Evolutionary conservation across 2,329 filamentous ascomycete genomes (phyloP).

Genomic region (Colletotrichum lini): DNA sequence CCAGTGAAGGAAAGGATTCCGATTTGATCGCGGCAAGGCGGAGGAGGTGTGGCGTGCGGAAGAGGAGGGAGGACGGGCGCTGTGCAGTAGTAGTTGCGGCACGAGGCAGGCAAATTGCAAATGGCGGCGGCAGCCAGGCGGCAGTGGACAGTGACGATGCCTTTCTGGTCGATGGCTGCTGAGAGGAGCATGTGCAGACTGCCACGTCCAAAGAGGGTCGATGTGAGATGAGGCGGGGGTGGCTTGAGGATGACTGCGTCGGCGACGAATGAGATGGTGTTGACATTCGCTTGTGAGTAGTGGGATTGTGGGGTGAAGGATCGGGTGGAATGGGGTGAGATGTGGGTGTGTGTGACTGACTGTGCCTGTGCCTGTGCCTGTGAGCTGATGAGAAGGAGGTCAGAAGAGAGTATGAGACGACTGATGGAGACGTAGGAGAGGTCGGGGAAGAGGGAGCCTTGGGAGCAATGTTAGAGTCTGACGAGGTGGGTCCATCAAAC

Average conservation of each 20-base stretch:
- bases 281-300: not conserved
- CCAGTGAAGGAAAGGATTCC: constrained; percentile 7
- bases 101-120: not conserved
- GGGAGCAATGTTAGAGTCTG: not conserved
- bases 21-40: constrained; percentile 19
- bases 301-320: not conserved
- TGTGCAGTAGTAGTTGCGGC: constrained; percentile 30
- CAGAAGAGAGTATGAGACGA: constrained; percentile 1
- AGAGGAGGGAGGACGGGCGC: not conserved
- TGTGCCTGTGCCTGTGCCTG: not conserved
- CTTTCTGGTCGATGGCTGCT: constrained; percentile 5
- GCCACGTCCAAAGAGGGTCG: not conserved
- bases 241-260: constrained; percentile 9
- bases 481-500: not conserved
- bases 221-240: constrained; percentile 32
- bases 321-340: not conserved
- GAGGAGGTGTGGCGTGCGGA: constrained; percentile 13
- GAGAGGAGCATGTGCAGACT: not conserved
- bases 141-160: not conserved
- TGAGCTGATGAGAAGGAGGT: not conserved
- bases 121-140: constrained; percentile 6
- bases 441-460: constrained; percentile 8
- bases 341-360: not conserved
- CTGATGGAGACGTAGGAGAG: not conserved
- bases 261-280: constrained; percentile 7